A percentile compares a stretch with the other conserved stretches of the same genome.
Conservation (phyloP, 768 basidiomycete species). For the Amanita thiersii region DNA sequence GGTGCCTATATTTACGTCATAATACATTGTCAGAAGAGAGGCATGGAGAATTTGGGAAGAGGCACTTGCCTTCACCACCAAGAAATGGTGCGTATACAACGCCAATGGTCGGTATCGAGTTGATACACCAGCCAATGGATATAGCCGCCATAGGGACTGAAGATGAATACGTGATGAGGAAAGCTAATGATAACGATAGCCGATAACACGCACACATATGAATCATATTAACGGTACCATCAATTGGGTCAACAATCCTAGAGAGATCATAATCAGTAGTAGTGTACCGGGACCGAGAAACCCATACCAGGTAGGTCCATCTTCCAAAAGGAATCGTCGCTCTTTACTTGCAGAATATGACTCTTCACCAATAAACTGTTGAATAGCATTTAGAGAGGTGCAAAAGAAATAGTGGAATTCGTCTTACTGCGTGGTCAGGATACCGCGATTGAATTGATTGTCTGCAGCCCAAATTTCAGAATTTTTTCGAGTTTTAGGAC, state of each 20-base stretch:
- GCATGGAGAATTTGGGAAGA: background rate
- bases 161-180: background rate
- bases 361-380: slow-evolving; percentile 19
- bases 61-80: slow-evolving; percentile 16
- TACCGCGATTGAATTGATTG: background rate
- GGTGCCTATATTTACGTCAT: slow-evolving; percentile 11
- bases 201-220: slow-evolving; percentile 17
- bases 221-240: slow-evolving; percentile 18
- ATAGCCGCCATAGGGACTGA: slow-evolving; percentile 18
- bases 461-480: background rate
- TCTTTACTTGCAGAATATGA: slow-evolving; percentile 18
- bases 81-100: slow-evolving; percentile 18
- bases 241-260: slow-evolving; percentile 19
- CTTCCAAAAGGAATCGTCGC: slow-evolving; percentile 16
- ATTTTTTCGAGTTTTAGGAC: background rate
- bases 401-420: background rate
- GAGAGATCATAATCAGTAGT: background rate
- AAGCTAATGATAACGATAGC: background rate
- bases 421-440: slow-evolving; percentile 5
- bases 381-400: background rate
- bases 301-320: slow-evolving; percentile 15
- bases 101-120: slow-evolving; percentile 16
- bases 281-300: background rate
- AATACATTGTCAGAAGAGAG: background rate
- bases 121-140: slow-evolving; percentile 17